Conservation (phyloP, 164 flowering plant genomes). For the Taxillus chinensis region DNA sequence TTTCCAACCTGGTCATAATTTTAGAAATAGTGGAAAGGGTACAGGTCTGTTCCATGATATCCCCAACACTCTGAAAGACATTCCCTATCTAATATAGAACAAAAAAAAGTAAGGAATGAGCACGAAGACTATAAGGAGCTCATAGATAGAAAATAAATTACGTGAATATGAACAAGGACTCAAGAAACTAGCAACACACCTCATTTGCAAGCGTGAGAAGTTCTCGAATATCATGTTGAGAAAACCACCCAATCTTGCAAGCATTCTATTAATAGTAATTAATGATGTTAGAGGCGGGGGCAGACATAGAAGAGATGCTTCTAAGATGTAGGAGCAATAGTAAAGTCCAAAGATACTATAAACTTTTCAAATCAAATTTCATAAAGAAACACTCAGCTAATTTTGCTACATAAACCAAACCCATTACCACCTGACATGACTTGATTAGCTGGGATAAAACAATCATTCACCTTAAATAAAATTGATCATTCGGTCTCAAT, state of each 20-base stretch:
- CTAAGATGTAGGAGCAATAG: no score
- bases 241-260: conserved; percentile 62
- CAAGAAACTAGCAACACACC: conserved; percentile 24
- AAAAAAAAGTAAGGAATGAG: conserved; percentile 3
- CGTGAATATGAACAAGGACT: neutral
- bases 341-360: no score
- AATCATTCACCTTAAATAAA: no score
- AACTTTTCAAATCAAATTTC: no score
- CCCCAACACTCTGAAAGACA: conserved; percentile 19
- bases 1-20: conserved; percentile 52
- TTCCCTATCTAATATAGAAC: conserved; percentile 26
- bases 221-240: conserved; percentile 35
- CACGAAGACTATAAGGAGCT: neutral
- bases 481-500: no score
- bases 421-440: no score
- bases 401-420: no score
- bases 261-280: conserved; percentile 43
- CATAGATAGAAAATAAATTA: neutral
- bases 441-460: no score
- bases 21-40: conserved; percentile 20
- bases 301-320: no score
- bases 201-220: conserved; percentile 43
- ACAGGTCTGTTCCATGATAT: conserved; percentile 17
- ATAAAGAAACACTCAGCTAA: no score
- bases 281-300: neutral